Conservation (phyloP, 2,329 filamentous ascomycete species). For the Gyromitra esculenta region DNA sequence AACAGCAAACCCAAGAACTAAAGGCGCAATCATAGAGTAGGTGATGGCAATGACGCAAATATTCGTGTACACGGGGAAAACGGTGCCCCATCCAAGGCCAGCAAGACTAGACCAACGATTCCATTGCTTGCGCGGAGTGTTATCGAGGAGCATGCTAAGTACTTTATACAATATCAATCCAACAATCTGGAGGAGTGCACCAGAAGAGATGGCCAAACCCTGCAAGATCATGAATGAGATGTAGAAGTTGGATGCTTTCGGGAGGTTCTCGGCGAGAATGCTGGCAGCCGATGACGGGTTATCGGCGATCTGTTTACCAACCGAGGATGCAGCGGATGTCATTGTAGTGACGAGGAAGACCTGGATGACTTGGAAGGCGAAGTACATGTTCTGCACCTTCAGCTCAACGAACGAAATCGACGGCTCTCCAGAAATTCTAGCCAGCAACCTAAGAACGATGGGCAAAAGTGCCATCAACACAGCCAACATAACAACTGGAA, state of each 20-base stretch:
- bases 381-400: conserved; percentile 90
- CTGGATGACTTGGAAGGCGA: conserved; percentile 87
- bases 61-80: conserved; percentile 82
- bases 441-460: conserved; percentile 79
- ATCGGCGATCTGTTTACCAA: conserved; percentile 72
- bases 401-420: conserved; percentile 83
- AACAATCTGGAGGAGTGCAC: conserved; percentile 76
- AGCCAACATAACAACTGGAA: conserved; percentile 81
- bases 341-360: conserved; percentile 90
- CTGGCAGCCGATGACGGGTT: conserved; percentile 71
- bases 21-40: conserved; percentile 85
- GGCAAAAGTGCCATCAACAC: conserved; percentile 88
- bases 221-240: conserved; percentile 95
- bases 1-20: conserved; percentile 83
- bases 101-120: conserved; percentile 77
- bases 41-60: conserved; percentile 83
- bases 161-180: conserved; percentile 79
- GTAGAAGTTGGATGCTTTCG: conserved; percentile 90
- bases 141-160: conserved; percentile 77
- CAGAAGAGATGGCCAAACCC: conserved; percentile 80
- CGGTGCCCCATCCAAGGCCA: conserved; percentile 82
- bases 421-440: conserved; percentile 81
- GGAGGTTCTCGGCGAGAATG: conserved; percentile 77
- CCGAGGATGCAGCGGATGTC: conserved; percentile 76
- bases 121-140: conserved; percentile 82